Base-by-base conservation (phyloP, 768 basidiomycete species). In the Goffeauzyma gilvescens region DNA sequence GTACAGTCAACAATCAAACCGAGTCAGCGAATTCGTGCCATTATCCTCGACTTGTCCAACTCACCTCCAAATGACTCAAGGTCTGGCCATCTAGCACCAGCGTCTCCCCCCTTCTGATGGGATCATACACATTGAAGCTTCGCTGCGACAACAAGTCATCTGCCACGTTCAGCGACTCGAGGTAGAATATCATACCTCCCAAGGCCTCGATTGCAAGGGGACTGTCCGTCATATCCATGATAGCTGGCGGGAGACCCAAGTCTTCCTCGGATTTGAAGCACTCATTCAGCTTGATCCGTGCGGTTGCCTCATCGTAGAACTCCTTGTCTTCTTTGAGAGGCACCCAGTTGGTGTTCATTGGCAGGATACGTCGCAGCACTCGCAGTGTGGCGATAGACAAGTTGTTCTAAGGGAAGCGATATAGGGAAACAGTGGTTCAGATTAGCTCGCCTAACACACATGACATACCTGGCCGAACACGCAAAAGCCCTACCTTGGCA, bases 51-150 rank as follows among this genome's bases (percentile, higher is more conserved):
- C 17, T 12, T 12, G n/a, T 7, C 17, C 8, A 18, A 52, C 62
- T 32, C 40, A 87, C 85, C 70, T 98, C 93, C 48, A 98, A 71
- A 60, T 98, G 93, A 13, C 84, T 81, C 41, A 98, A 69, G 0
- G 86, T 89, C 60, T 95, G 87, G 2, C 93, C 93, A 62, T 98
- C 89, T 32, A 98, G 69, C 0, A 82, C 72, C 42, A 96, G 65
- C 21, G 77, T 81, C 57, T 78, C 71, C n/a, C 86, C 87, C 47
- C 72, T 72, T 59, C 80, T 78, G 75, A 95, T 85, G 0, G 93
- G 93, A 62, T 95, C 86, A 57, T 90, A 93, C 28, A 93, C 71
- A 53, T 95, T 89, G 71, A 98, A 98, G 59, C 96, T 96, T 66
- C 76, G 81, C 79, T 93, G 87, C 42, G 78, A 82, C 55, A 98